phyloP scores from a whole-genome alignment of 352 stramenopile genomes.

The Globisporangium takayamanum region DNA sequence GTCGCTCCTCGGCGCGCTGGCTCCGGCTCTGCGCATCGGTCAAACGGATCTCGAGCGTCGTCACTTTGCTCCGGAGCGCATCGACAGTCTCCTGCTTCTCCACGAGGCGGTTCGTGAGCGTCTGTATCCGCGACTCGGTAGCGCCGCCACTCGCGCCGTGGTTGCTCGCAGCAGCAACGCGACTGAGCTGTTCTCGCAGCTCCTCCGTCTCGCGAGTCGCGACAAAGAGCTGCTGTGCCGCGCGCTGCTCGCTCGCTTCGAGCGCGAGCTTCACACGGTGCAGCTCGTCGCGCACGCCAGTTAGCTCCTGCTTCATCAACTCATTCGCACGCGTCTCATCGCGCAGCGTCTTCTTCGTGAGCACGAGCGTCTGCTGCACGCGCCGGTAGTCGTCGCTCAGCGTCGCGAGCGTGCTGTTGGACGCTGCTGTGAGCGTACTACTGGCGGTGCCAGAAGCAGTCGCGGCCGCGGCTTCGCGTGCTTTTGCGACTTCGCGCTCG shows the following conservation, averaged over 20 bases:
- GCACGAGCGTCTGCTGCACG: conserved; percentile 53
- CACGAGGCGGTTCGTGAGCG: conserved; percentile 71
- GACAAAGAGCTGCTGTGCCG: conserved; percentile 29
- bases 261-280: conserved; percentile 39
- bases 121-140: conserved; percentile 61
- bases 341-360: conserved; percentile 72
- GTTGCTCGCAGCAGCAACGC: conserved; percentile 13
- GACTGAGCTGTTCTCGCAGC: conserved; percentile 39
- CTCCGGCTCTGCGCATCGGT: conserved; percentile 39
- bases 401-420: conserved; percentile 17
- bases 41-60: conserved; percentile 68
- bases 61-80: conserved; percentile 49
- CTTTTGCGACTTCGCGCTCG: conserved; percentile 48
- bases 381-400: conserved; percentile 53
- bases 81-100: conserved; percentile 83
- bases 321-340: conserved; percentile 63
- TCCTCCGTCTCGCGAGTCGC: conserved; percentile 32
- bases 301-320: conserved; percentile 60
- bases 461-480: conserved; percentile 19
- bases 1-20: conserved; percentile 47
- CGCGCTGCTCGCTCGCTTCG: conserved; percentile 26
- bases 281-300: conserved; percentile 47
- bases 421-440: neutral
- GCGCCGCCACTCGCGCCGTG: conserved; percentile 19
- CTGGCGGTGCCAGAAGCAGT: neutral